Conservation (phyloP, 192 early-diverging fungal species). For the Spinellus fusiger region DNA sequence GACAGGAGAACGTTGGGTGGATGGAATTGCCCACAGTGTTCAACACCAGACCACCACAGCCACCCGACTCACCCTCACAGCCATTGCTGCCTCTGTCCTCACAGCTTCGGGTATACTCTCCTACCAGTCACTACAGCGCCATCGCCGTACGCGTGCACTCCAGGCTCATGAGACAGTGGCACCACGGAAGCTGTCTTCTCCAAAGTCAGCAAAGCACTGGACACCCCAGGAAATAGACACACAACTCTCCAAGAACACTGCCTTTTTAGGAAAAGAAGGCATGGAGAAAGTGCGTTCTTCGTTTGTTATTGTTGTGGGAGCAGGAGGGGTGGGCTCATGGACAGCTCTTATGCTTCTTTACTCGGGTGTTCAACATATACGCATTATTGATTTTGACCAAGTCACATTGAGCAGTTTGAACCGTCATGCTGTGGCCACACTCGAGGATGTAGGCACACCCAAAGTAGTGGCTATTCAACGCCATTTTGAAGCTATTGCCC, state of each 20-base stretch:
- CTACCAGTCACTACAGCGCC: constrained; percentile 42
- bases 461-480: constrained; percentile 73
- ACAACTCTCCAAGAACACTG: constrained; percentile 81
- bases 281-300: constrained; percentile 64
- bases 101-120: constrained; percentile 57
- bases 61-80: constrained; percentile 38
- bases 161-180: constrained; percentile 37
- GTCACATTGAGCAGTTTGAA: constrained; percentile 92
- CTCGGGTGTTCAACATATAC: constrained; percentile 78
- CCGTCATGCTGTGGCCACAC: constrained; percentile 87
- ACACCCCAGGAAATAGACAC: constrained; percentile 62
- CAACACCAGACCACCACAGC: background rate
- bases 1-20: background rate
- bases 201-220: too few relatives aligned
- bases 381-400: constrained; percentile 97
- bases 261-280: constrained; percentile 83
- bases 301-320: constrained; percentile 92
- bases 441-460: constrained; percentile 84
- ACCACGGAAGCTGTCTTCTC: too few relatives aligned
- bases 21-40: background rate
- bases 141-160: constrained; percentile 39
- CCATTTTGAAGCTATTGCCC: constrained; percentile 71
- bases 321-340: constrained; percentile 91
- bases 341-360: constrained; percentile 88
- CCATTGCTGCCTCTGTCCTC: constrained; percentile 56